Evolutionary conservation across 805 yeast species (phyloP).

Genomic region (Maudiozyma serrabonitensis): DNA sequence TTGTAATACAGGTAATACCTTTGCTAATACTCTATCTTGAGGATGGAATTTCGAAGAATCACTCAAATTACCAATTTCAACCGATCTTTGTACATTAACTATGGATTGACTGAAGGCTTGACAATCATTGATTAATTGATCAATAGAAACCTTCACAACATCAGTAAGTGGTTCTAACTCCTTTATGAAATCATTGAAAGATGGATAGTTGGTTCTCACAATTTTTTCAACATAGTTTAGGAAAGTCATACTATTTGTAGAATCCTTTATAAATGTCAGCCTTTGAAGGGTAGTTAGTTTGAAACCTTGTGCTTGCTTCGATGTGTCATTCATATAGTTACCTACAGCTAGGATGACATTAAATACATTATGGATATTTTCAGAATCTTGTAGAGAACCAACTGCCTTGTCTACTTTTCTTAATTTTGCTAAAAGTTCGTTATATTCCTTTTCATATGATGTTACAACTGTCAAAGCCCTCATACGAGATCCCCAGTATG

Average conservation of each 20-base stretch:
- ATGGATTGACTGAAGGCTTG: constrained; percentile 49
- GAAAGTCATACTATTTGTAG: constrained; percentile 76
- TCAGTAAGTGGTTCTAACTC: constrained; percentile 51
- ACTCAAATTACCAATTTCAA: constrained; percentile 77
- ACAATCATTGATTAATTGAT: constrained; percentile 71
- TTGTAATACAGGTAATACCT: constrained; percentile 57
- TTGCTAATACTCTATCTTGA: constrained; percentile 55
- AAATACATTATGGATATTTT: constrained; percentile 59
- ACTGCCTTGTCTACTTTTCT: constrained; percentile 66
- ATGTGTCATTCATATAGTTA: constrained; percentile 89
- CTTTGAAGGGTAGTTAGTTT: constrained; percentile 82
- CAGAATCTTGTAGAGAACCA: constrained; percentile 53
- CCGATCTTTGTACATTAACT: constrained; percentile 60
- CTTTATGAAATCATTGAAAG: constrained; percentile 60
- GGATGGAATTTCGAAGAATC: constrained; percentile 77
- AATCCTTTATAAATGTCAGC: constrained; percentile 83
- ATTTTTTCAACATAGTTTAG: constrained; percentile 86
- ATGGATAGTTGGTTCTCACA: constrained; percentile 77
- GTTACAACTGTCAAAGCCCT: constrained; percentile 66
- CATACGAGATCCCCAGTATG: constrained; percentile 89
- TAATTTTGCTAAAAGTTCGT: constrained; percentile 58
- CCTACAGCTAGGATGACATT: constrained; percentile 87
- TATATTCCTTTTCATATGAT: constrained; percentile 69
- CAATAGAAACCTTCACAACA: constrained; percentile 70
- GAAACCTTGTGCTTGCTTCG: constrained; percentile 90